Base-by-base conservation (phyloP, 176 grass and related monocot genomes). In the Guadua angustifolia region DNA sequence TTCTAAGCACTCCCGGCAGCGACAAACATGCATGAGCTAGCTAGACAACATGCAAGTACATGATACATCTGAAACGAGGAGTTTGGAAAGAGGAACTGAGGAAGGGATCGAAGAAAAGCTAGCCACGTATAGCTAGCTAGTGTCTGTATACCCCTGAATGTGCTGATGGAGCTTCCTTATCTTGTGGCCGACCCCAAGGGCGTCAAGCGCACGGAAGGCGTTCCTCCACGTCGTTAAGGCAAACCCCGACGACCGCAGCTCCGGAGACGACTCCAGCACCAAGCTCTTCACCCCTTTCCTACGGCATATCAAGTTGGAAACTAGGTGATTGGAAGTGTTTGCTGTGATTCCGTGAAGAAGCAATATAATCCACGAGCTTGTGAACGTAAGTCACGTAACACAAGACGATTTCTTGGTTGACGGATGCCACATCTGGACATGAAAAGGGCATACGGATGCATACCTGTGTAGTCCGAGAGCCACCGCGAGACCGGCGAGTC, bases 231-330 rank as follows among this genome's bases (percentile, higher is more conserved):
- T 75, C 7, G 84, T 21, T 40, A 90, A 22, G 1, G 86, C 92
- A 49, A 87, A 95, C 18, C 95, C 91, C 1, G 89, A 85, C 12
- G 96, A 52, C 42, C 93, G 86, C 26, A 98, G 71, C 46, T 52
- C 26, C 70, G 82, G 81, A 36, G 89, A 94, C 51, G 96, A 98
- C 71, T 98, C 93, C 76, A 98, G 75, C 80, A 98, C 93, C 58
- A 89, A 2, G 85, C 96, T 89, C 55, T 79, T 69, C 56, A 98
- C 57, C 46, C 95, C 91, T 82, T 86, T 81, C 82, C 95, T 94
- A n/a, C 42, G 68, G 16, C 21, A 19, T 3, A 9, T 10, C 4
- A 49, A 25, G 14, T n/a, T 46, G n/a, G 9, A 45, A 21, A 59
- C 15, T 6, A 59, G 36, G 15, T 70, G 52, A 19, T 29, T 40